Percentiles rank a stretch among this genome's conserved stretches.
Conservation (phyloP, 768 basidiomycete genomes). For the Sutorius australiensis region DNA sequence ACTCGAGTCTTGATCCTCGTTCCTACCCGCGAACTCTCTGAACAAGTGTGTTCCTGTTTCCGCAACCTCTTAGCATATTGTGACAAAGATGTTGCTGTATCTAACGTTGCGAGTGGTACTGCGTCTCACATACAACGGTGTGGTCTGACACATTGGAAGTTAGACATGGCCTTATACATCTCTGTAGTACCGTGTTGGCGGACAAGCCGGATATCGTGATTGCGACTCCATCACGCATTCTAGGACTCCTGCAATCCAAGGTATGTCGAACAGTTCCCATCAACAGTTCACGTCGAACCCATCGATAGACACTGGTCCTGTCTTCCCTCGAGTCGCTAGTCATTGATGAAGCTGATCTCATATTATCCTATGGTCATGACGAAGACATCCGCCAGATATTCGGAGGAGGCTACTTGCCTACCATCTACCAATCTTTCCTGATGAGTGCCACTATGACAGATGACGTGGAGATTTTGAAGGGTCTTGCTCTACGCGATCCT, state of each 20-base stretch:
- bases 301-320: constrained; percentile 56
- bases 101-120: constrained; percentile 75
- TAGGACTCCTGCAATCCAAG: constrained; percentile 69
- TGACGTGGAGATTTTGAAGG: constrained; percentile 89
- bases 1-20: constrained; percentile 81
- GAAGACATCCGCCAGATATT: constrained; percentile 79
- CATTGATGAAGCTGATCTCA: constrained; percentile 96
- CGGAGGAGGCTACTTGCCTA: constrained; percentile 66
- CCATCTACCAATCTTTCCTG: constrained; percentile 85
- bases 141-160: constrained; percentile 12
- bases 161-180: not conserved
- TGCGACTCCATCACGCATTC: constrained; percentile 69
- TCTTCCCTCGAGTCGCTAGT: constrained; percentile 76
- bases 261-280: constrained; percentile 31
- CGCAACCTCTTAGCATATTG: constrained; percentile 69
- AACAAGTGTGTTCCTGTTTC: constrained; percentile 79
- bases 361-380: constrained; percentile 94
- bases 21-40: constrained; percentile 88
- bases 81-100: constrained; percentile 63
- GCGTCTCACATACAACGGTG: constrained; percentile 71
- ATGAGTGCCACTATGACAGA: constrained; percentile 99
- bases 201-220: constrained; percentile 80
- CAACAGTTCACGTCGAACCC: constrained; percentile 1
- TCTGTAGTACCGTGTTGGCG: constrained; percentile 46
- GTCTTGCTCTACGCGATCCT: constrained; percentile 80